A percentile compares a stretch with the other conserved stretches of the same genome.
phyloP scores from a whole-genome alignment of 495 filamentous ascomycete species.

The Xylona heveae region DNA sequence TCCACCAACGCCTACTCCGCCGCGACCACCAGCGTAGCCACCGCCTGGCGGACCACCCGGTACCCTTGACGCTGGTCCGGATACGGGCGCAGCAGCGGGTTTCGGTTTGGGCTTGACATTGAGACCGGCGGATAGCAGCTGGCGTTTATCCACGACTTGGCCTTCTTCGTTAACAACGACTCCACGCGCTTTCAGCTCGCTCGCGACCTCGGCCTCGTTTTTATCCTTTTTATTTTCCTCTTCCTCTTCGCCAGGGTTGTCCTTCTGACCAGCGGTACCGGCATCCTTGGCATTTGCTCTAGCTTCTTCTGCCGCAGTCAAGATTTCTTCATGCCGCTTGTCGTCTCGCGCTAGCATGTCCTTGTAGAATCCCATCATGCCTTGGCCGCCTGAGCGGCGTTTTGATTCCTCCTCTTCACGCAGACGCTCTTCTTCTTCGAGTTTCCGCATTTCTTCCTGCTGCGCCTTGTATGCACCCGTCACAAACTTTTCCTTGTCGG shows the following conservation, averaged over 20 bases:
- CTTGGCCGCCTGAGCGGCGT: constrained; percentile 39
- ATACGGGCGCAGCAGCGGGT: constrained; percentile 7
- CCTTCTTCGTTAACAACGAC: constrained; percentile 83
- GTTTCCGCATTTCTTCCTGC: constrained; percentile 56
- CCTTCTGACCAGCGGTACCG: constrained; percentile 11
- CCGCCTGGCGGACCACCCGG: constrained; percentile 13
- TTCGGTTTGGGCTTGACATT: constrained; percentile 53
- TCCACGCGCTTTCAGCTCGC: constrained; percentile 43
- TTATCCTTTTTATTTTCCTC: constrained; percentile 30
- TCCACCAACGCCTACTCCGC: constrained; percentile 24
- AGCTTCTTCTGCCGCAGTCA: constrained; percentile 48
- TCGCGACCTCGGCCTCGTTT: constrained; percentile 47
- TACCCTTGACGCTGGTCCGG: neutral
- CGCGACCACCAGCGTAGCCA: constrained; percentile 13
- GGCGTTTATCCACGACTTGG: constrained; percentile 81
- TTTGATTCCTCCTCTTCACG: constrained; percentile 46
- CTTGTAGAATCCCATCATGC: constrained; percentile 77
- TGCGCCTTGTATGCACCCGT: constrained; percentile 89
- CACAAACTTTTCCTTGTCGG: constrained; percentile 91
- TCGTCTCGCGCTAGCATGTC: constrained; percentile 62
- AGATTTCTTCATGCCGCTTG: constrained; percentile 41
- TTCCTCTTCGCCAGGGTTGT: constrained; percentile 11
- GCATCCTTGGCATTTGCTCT: constrained; percentile 29
- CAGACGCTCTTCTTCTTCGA: constrained; percentile 62
- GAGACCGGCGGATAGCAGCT: constrained; percentile 69